Base-by-base conservation (phyloP, 2,329 filamentous ascomycete species). In the Penicillium nordicum region DNA sequence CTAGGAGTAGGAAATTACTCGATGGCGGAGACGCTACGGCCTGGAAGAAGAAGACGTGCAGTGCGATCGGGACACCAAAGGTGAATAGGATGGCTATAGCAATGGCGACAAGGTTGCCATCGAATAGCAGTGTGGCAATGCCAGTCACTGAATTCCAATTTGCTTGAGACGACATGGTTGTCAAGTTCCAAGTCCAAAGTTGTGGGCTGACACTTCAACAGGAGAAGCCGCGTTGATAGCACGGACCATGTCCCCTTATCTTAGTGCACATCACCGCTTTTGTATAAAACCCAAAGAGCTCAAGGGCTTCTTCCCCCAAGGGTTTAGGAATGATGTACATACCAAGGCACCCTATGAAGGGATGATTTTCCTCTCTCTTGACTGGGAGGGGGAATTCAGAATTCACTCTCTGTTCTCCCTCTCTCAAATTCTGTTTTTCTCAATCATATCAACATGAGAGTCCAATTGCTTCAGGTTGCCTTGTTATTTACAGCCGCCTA, bases 1-100 rank as follows among this genome's bases (percentile, higher is more conserved):
- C 94, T 47, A 92, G 73, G 42, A 97, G 79, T 58, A 97, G 85
- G 8, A 88, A 88, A 48, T 93, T 91, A 27, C 89, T 82, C 14
- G 80, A 81, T 37, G 84, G 84, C 67, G 88, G 87, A 50, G 74
- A 73, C 14, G 86, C 82, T 38, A 83, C 82, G 48, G 84, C 81
- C 53, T 83, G 83, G 72, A 91, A 86, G 69, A 96, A 82, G 70
- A 88, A 78, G 56, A 84, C 72, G 78, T 97, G 94, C 46, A 97
- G 80, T 53, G 96, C 70, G 50, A 96, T 69, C 21, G 94, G 94
- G 29, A 89, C 79, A 53, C 87, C 74, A 63, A 97, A 72, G 58
- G 89, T 84, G 68, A 96, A 78, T 55, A 90, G 62, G 21, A 88
- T 68, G 14, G 91, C 88, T 69, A 93, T 71, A 59, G 86, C 64